These are phyloP conservation scores for Aspergillus awamori DNA, from an alignment of 2,329 filamentous ascomycete genomes.

Conservation along the genomic window DNA sequence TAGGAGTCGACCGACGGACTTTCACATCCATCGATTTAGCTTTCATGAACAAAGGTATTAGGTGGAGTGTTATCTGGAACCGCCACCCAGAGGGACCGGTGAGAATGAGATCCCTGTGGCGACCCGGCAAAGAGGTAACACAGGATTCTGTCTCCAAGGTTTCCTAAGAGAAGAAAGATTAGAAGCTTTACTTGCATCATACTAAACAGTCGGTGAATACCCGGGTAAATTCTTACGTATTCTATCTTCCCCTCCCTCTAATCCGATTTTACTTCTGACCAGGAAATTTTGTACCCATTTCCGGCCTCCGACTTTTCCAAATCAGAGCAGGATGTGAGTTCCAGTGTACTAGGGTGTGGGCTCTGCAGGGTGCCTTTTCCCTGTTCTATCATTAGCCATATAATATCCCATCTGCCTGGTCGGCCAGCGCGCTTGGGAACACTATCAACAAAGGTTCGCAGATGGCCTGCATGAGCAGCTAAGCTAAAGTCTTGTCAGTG, in stretches of 20 bases:
- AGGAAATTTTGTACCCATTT: neutral
- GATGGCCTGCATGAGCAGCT: neutral
- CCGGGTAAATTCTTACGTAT: constrained; percentile 1
- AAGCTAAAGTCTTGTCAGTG: constrained; percentile 11
- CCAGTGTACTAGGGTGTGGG: neutral
- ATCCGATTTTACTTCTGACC: neutral
- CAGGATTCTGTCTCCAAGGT: neutral
- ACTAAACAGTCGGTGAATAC: neutral
- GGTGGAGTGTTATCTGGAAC: neutral
- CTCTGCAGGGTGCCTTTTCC: neutral
- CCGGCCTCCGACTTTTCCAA: neutral
- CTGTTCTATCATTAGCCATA: neutral
- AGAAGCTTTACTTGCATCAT: neutral
- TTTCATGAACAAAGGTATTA: neutral
- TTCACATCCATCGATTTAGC: neutral
- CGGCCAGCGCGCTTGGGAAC: constrained; percentile 10
- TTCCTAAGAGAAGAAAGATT: neutral
- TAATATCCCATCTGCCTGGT: constrained; percentile 1
- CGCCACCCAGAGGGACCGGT: neutral
- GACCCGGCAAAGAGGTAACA: neutral
- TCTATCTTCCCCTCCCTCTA: neutral
- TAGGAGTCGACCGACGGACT: neutral
- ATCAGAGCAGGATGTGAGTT: neutral
- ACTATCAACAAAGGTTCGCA: constrained; percentile 14
- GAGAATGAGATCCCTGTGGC: neutral